Percentiles rank a stretch among this genome's conserved stretches.
These are phyloP conservation scores for Diaporthe ilicicola DNA, from an alignment of 2,329 filamentous ascomycete species.

Conservation along the genomic window DNA sequence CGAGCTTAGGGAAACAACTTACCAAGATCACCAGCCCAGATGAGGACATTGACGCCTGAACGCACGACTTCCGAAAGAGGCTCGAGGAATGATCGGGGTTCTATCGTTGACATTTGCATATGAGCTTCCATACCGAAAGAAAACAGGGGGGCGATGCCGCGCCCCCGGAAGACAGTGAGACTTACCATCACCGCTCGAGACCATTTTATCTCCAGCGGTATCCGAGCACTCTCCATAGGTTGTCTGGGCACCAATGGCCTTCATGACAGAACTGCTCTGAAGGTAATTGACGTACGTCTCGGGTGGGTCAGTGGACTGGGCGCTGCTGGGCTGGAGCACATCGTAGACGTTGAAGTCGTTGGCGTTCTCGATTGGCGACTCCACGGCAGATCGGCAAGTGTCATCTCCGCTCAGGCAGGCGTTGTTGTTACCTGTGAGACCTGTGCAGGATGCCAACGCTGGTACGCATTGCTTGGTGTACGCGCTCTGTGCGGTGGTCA, in stretches of 20 bases:
- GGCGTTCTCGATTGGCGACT: conserved; percentile 35
- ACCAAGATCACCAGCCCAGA: conserved; percentile 64
- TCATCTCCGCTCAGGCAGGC: conserved; percentile 40
- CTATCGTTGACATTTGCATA: conserved; percentile 33
- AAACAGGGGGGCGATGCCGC: too few relatives aligned
- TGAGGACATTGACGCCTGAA: conserved; percentile 56
- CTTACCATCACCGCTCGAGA: conserved; percentile 48
- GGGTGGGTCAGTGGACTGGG: conserved; percentile 48
- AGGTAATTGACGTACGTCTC: conserved; percentile 53
- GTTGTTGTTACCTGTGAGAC: conserved; percentile 41
- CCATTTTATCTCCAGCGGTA: conserved; percentile 47
- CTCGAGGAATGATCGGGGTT: conserved; percentile 53
- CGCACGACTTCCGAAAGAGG: conserved; percentile 55
- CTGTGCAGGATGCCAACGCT: conserved; percentile 34
- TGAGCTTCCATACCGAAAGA: background rate
- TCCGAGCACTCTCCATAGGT: conserved; percentile 52
- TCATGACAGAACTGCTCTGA: conserved; percentile 44
- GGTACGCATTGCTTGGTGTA: conserved; percentile 39
- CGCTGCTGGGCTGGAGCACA: conserved; percentile 42
- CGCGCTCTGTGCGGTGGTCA: conserved; percentile 11
- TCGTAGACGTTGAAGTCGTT: conserved; percentile 57
- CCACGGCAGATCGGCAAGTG: conserved; percentile 41
- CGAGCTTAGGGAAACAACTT: conserved; percentile 28
- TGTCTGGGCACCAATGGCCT: conserved; percentile 54
- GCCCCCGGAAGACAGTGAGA: too few relatives aligned